Evolutionary conservation across 306 rosid genomes (phyloP).

Genomic region (Prunus mongolica): DNA sequence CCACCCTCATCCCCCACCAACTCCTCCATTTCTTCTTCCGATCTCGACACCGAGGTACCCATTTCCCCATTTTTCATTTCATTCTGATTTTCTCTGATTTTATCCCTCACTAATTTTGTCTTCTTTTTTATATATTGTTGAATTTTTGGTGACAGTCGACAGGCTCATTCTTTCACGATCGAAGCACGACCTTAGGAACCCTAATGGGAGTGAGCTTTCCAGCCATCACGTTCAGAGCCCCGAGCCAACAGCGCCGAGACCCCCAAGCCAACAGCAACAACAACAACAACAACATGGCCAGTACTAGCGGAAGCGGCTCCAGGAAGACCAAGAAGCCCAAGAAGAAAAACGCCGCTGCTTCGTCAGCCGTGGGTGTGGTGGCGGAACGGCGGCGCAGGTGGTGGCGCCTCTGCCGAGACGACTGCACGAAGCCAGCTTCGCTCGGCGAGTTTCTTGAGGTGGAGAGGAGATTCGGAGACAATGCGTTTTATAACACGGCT

Average conservation of each 20-base stretch:
- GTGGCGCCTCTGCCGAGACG: constrained; percentile 88
- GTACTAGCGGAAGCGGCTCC: constrained; percentile 10
- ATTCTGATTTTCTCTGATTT: not conserved
- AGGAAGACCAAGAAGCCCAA: constrained; percentile 36
- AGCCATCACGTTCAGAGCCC: constrained; percentile 72
- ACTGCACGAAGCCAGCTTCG: constrained; percentile 64
- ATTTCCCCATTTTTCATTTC: not conserved
- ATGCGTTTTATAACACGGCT: constrained; percentile 70
- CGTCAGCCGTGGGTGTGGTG: constrained; percentile 17
- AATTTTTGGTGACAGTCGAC: constrained; percentile 49
- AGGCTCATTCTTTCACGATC: constrained; percentile 89
- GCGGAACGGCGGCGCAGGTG: constrained; percentile 69
- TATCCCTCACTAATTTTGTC: not conserved
- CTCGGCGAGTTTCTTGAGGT: constrained; percentile 89
- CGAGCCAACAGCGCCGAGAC: constrained; percentile 66
- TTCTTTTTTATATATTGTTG: not conserved
- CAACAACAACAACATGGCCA: not conserved
- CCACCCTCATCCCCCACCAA: constrained; percentile 85
- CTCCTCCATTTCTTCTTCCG: constrained; percentile 94
- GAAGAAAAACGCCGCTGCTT: constrained; percentile 31
- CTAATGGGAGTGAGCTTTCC: constrained; percentile 94
- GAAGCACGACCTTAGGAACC: constrained; percentile 84
- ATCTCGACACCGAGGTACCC: constrained; percentile 84
- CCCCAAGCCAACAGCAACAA: constrained; percentile 23
- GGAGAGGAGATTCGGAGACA: constrained; percentile 84